phyloP scores from a whole-genome alignment of 345 rosid species.

The Salix arbutifolia region DNA sequence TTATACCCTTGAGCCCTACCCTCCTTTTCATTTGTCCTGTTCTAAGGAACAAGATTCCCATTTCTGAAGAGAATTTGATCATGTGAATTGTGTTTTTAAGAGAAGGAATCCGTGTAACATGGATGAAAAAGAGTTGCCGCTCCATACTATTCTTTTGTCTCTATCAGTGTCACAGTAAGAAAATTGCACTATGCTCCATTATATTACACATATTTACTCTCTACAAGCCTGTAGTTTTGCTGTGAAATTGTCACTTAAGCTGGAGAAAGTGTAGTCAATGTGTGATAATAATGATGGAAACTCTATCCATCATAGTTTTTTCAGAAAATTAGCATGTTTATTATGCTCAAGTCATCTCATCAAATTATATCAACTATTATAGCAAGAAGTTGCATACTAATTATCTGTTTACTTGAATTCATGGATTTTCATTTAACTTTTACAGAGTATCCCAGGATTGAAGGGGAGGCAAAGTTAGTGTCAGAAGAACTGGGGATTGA shows the following conservation, averaged over 20 bases:
- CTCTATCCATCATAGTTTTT: neutral
- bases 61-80: slow-evolving; percentile 1
- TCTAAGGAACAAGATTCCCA: neutral
- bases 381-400: neutral
- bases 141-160: neutral
- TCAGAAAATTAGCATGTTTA: neutral
- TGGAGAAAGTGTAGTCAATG: neutral
- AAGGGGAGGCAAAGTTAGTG: slow-evolving; percentile 69
- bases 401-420: neutral
- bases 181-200: neutral
- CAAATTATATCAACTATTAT: neutral
- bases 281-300: neutral
- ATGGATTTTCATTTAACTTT: slow-evolving; percentile 14
- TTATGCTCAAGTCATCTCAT: neutral
- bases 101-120: neutral
- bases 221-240: neutral
- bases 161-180: neutral
- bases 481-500: slow-evolving; percentile 70
- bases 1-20: neutral
- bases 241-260: neutral
- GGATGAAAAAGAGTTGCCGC: slow-evolving; percentile 1
- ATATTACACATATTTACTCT: neutral
- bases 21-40: neutral
- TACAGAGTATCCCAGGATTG: slow-evolving; percentile 88
- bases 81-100: neutral